Percentiles rank a stretch among this genome's conserved stretches.
Evolutionary conservation across 2,329 filamentous ascomycete genomes (phyloP).

Genomic region (Knoxdaviesia capensis): DNA sequence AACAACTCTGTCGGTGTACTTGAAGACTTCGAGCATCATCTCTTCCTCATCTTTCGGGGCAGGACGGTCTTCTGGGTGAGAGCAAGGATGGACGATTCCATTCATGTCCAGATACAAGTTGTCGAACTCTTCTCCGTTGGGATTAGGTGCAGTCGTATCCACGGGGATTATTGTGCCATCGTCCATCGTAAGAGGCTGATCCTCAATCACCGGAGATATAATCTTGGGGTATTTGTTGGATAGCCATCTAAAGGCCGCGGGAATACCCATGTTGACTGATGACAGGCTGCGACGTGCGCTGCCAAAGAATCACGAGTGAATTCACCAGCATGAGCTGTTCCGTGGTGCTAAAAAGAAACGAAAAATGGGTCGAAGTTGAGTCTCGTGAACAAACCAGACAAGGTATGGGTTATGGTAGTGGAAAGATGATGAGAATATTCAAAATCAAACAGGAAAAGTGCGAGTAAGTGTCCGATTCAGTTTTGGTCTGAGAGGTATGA

Average conservation of each 20-base stretch:
- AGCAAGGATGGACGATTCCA: slow-evolving; percentile 96
- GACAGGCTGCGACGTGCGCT: background rate
- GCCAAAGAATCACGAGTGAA: background rate
- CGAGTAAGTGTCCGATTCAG: no score
- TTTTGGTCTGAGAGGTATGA: no score
- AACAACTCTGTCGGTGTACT: slow-evolving; percentile 94
- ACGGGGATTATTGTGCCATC: slow-evolving; percentile 73
- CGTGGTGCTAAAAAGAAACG: background rate
- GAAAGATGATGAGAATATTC: no score
- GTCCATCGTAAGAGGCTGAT: slow-evolving; percentile 55
- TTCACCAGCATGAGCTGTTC: no score
- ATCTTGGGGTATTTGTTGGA: slow-evolving; percentile 97
- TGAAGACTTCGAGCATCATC: slow-evolving; percentile 98
- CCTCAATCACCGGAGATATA: slow-evolving; percentile 76
- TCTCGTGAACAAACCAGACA: no score
- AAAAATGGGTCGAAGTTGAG: background rate
- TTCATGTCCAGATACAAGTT: slow-evolving; percentile 99
- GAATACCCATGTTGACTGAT: slow-evolving; percentile 58
- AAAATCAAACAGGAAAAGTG: no score
- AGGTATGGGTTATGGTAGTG: no score
- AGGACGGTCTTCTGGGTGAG: slow-evolving; percentile 84
- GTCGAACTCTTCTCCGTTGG: slow-evolving; percentile 94
- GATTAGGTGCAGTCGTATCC: slow-evolving; percentile 68
- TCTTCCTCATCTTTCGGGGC: slow-evolving; percentile 88
- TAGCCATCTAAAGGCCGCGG: slow-evolving; percentile 88